Evolutionary conservation across 23 red algal species (phyloP).

Genomic region (Gracilaria caudata): DNA sequence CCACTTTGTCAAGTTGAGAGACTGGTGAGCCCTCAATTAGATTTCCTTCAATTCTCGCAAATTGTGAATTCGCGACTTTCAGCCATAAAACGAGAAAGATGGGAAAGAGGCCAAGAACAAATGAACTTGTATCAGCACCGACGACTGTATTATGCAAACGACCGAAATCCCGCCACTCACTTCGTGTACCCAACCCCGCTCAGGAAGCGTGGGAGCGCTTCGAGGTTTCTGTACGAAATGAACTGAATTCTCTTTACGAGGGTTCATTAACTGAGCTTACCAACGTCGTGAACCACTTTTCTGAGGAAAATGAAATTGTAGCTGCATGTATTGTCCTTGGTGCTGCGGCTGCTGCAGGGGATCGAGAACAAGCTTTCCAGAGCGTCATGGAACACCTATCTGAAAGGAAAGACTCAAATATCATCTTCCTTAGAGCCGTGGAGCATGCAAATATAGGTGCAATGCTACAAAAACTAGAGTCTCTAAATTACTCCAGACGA

Average conservation of each 20-base stretch:
- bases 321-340: slow-evolving; percentile 33
- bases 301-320: slow-evolving; percentile 22
- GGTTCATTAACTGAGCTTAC: neutral
- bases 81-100: neutral
- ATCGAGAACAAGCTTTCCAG: slow-evolving; percentile 34
- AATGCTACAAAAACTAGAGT: slow-evolving; percentile 17
- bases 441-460: slow-evolving; percentile 25
- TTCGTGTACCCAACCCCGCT: neutral
- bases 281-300: neutral
- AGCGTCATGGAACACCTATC: slow-evolving; percentile 6
- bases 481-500: neutral
- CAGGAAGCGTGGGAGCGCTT: slow-evolving; percentile 4
- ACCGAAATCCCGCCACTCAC: neutral
- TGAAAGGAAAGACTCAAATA: neutral
- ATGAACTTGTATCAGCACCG: neutral
- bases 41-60: neutral
- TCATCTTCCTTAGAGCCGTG: slow-evolving; percentile 8
- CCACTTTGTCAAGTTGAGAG: no score
- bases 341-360: slow-evolving; percentile 44
- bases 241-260: neutral
- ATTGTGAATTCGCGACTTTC: neutral
- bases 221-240: neutral
- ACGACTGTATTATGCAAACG: slow-evolving; percentile 13
- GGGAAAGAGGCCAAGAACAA: neutral
- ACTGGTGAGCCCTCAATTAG: no score